These are phyloP conservation scores for Phytophthora lateralis DNA, from an alignment of 352 stramenopile genomes.

Conservation along the genomic window DNA sequence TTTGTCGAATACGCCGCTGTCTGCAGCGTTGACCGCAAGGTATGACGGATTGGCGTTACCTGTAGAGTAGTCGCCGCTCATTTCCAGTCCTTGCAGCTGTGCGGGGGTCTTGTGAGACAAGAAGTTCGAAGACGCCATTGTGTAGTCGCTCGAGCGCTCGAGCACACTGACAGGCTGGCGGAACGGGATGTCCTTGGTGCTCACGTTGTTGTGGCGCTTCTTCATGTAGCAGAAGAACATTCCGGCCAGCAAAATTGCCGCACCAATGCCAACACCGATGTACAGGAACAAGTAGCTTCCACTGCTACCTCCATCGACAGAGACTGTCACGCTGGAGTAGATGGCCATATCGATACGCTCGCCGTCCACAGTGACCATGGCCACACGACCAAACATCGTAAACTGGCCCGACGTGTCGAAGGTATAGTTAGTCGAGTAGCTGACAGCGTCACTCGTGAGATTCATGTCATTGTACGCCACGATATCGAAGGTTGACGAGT, in stretches of 20 bases:
- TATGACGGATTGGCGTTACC: constrained; percentile 44
- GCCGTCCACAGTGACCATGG: constrained; percentile 74
- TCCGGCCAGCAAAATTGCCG: constrained; percentile 63
- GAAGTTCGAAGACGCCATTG: constrained; percentile 71
- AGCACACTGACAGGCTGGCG: constrained; percentile 50
- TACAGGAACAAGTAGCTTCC: constrained; percentile 68
- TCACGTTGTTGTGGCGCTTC: constrained; percentile 58
- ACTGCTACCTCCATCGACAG: constrained; percentile 50
- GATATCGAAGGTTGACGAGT: constrained; percentile 66
- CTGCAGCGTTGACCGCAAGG: constrained; percentile 33
- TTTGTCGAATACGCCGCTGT: constrained; percentile 38
- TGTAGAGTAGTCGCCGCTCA: constrained; percentile 44
- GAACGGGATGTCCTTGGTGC: constrained; percentile 80
- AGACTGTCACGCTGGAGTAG: constrained; percentile 72
- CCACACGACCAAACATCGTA: constrained; percentile 72
- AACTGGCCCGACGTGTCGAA: constrained; percentile 67
- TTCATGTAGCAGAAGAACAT: constrained; percentile 76
- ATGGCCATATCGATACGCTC: constrained; percentile 83
- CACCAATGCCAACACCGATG: constrained; percentile 71
- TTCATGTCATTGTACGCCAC: constrained; percentile 59
- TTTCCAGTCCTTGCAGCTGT: constrained; percentile 35
- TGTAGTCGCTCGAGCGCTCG: constrained; percentile 59
- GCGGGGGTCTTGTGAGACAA: constrained; percentile 63
- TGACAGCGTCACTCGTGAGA: constrained; percentile 57
- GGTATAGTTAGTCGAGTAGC: constrained; percentile 60